A percentile compares a stretch with the other conserved stretches of the same genome.
Conservation (phyloP, 768 basidiomycete species). For the Leccinum longicurvipes region DNA sequence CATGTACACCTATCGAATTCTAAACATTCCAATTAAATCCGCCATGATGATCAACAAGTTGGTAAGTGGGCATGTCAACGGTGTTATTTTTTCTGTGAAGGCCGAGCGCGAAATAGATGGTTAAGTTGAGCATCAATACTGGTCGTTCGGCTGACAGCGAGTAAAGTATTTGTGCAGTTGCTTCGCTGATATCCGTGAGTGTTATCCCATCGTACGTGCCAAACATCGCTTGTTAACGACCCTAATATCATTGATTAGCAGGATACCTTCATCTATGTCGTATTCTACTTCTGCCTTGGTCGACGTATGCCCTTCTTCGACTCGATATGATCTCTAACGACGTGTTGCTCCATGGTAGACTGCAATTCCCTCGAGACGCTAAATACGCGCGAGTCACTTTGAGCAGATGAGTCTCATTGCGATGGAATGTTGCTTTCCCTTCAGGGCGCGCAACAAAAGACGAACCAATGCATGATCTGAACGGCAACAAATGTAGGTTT, state of each 20-base stretch:
- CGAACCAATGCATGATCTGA: constrained; percentile 7
- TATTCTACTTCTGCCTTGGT: constrained; percentile 63
- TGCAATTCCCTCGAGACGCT: constrained; percentile 61
- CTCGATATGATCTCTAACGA: background rate
- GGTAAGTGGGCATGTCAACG: constrained; percentile 11
- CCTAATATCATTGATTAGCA: constrained; percentile 44
- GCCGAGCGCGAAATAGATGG: constrained; percentile 31
- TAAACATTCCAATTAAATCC: constrained; percentile 27
- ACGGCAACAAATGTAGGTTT: constrained; percentile 12
- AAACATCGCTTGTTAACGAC: constrained; percentile 4
- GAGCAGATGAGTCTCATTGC: constrained; percentile 20
- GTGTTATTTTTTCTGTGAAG: background rate
- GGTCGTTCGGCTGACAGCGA: constrained; percentile 21
- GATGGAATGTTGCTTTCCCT: constrained; percentile 33
- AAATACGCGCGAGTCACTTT: constrained; percentile 53
- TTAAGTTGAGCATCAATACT: constrained; percentile 53
- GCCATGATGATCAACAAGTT: constrained; percentile 55
- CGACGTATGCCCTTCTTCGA: constrained; percentile 41
- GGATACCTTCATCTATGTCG: constrained; percentile 56
- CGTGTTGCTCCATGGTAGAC: constrained; percentile 39
- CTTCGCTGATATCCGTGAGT: constrained; percentile 53
- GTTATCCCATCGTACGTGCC: background rate
- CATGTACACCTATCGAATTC: background rate
- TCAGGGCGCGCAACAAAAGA: constrained; percentile 28
- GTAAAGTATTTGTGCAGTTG: constrained; percentile 50